Percentiles rank a stretch among this genome's conserved stretches.
phyloP scores from a whole-genome alignment of 208 protist species.

The Herpetomonas tarakana region DNA sequence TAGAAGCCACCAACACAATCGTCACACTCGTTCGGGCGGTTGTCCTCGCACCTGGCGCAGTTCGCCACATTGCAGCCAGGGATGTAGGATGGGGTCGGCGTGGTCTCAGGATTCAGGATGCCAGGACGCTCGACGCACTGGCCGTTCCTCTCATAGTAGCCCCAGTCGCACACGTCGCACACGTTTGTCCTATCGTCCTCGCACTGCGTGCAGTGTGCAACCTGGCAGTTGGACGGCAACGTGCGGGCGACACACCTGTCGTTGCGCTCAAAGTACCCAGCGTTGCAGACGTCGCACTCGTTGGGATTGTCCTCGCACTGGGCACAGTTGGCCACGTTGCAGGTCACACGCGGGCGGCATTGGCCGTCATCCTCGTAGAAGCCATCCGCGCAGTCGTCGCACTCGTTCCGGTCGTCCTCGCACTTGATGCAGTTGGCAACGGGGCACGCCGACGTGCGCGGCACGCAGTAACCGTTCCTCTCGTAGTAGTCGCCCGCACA shows the following conservation, averaged over 20 bases:
- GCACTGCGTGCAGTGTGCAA: not conserved
- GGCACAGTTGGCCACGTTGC: not conserved
- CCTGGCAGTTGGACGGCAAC: not conserved
- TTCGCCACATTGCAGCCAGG: not conserved
- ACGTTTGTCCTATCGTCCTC: not conserved
- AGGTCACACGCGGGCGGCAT: not conserved
- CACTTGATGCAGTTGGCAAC: not conserved
- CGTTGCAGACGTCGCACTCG: not conserved
- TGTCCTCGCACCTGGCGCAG: not conserved
- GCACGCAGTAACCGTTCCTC: not conserved
- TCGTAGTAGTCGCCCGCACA: not conserved
- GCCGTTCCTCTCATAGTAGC: not conserved
- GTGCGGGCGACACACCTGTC: not conserved
- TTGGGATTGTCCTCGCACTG: not conserved
- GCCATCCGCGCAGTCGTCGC: not conserved
- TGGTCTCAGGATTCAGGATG: not conserved
- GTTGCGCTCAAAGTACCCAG: not conserved
- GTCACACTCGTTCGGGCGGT: not conserved
- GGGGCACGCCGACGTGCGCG: not conserved
- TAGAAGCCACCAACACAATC: not conserved
- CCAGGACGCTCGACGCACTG: not conserved
- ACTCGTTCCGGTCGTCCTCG: not conserved
- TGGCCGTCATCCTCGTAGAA: not conserved
- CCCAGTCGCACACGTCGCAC: not conserved
- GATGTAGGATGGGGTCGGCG: not conserved